phyloP scores from a whole-genome alignment of 2,329 filamentous ascomycete genomes.

The Fusarium sp. region DNA sequence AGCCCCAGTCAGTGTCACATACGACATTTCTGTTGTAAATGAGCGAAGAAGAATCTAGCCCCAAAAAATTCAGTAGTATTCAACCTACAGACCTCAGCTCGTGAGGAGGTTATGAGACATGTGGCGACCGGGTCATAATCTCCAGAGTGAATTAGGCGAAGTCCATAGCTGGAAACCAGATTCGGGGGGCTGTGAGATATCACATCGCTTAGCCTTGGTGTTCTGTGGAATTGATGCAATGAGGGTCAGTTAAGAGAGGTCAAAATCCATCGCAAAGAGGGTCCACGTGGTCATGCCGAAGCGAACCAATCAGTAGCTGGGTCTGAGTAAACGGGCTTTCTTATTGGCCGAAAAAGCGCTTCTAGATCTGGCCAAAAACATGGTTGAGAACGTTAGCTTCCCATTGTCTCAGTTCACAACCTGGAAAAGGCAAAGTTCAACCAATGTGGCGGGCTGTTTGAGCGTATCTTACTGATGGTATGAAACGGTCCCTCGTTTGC shows the following conservation, averaged over 20 bases:
- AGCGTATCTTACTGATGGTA: not conserved
- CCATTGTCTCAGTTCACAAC: not conserved
- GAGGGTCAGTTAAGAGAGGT: no score
- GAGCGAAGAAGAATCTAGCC: no score
- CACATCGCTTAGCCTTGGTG: not conserved
- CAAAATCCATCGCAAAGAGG: not conserved
- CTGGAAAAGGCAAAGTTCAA: not conserved
- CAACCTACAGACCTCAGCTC: not conserved
- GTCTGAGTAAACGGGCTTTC: not conserved
- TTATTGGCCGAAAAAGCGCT: not conserved
- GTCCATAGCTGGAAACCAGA: not conserved
- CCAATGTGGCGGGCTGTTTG: not conserved
- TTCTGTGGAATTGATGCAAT: no score
- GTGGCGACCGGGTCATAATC: not conserved
- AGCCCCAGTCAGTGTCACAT: not conserved
- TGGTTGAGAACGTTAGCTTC: not conserved
- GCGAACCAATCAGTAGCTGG: not conserved
- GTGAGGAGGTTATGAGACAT: not conserved
- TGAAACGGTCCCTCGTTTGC: not conserved
- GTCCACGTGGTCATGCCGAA: not conserved
- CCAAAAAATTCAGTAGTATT: no score
- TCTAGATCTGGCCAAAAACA: not conserved
- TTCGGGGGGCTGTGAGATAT: not conserved
- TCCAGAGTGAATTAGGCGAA: no score
- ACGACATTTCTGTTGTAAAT: no score